Base-by-base conservation (phyloP, 78 protist genomes). In the Corallochytrium limacisporum region DNA sequence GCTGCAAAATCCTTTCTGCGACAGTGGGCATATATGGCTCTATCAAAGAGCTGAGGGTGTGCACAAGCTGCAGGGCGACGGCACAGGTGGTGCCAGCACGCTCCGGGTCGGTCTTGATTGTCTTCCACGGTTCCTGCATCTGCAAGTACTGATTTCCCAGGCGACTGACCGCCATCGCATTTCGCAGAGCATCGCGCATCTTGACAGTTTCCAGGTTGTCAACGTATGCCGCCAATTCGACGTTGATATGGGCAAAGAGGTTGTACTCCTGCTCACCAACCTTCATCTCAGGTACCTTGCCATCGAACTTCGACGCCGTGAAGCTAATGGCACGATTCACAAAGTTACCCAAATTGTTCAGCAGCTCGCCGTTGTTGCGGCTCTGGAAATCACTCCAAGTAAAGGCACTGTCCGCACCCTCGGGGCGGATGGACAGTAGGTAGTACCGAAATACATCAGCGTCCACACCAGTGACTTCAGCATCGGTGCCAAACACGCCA, bases 401-500 rank as follows among this genome's bases (percentile, higher is more conserved):
- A 42, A 84, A 82, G 3, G 24, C 24, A 6, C 85, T 55, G 55
- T 82, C 85, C 12, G 74, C 3, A 16, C 13, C 9, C 54, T 88
- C 93, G 15, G 93, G 93, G 8, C 93, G 78, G 29, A 77, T 79
- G 37, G 20, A 24, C 22, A 88, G 73, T 7, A 88, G 65, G 40
- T 82, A 82, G 73, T 56, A 88, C 46, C 93, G 76, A 74, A 69
- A 88, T 5, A 86, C 72, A 3, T 70, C 84, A 20, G 77, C 39
- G 33, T 79, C 69, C n/a, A 88, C 65, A 39, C 85, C 84, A 7
- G 91, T 81, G 7, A 7, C 63, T 44, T 29, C 24, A 1, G 82
- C 91, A 33, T 72, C 44, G 75, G 83, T 74, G 63, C 94, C 94
- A 62, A 89, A 89, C 32, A 89, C 89, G 43, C 94, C 94, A 12